Percentiles rank a stretch among this genome's conserved stretches.
Conservation (phyloP, 495 filamentous ascomycete species). For the Penicillium silybi region DNA sequence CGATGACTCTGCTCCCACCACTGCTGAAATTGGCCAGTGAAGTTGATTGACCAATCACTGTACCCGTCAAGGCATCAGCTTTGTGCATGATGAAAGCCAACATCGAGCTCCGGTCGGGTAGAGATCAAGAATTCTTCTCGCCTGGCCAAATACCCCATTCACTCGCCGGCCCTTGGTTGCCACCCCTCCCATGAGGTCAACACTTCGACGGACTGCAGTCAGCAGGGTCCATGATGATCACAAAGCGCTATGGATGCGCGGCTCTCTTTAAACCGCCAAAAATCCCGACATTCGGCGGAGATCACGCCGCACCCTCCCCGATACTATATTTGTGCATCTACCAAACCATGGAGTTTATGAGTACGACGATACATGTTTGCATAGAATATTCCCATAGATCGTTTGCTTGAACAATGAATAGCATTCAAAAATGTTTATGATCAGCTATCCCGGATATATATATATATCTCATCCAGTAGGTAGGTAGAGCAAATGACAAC, state of each 20-base stretch:
- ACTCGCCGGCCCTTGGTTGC: not conserved
- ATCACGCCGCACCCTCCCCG: not conserved
- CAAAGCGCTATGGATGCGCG: not conserved
- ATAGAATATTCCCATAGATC: constrained; percentile 2
- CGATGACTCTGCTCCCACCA: constrained; percentile 7
- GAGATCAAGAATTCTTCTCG: not conserved
- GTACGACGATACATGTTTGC: constrained; percentile 2
- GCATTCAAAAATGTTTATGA: not conserved
- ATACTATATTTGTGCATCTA: not conserved
- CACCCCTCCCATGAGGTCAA: not conserved
- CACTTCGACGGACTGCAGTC: not conserved
- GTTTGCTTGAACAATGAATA: not conserved
- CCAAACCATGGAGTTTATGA: not conserved
- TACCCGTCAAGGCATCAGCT: not conserved
- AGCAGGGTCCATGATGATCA: not conserved
- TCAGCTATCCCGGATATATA: not conserved
- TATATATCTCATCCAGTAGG: not conserved
- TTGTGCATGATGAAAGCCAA: not conserved
- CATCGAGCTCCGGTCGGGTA: not conserved
- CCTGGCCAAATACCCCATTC: not conserved
- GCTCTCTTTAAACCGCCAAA: not conserved
- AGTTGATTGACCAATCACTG: not conserved
- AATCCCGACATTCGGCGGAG: not conserved
- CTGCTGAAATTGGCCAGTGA: constrained; percentile 14
- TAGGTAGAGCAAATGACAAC: not conserved